Evolutionary conservation across 768 basidiomycete genomes (phyloP), one percentile per base, ranked within the genome.

Genomic region (Mycena vitilis): DNA sequence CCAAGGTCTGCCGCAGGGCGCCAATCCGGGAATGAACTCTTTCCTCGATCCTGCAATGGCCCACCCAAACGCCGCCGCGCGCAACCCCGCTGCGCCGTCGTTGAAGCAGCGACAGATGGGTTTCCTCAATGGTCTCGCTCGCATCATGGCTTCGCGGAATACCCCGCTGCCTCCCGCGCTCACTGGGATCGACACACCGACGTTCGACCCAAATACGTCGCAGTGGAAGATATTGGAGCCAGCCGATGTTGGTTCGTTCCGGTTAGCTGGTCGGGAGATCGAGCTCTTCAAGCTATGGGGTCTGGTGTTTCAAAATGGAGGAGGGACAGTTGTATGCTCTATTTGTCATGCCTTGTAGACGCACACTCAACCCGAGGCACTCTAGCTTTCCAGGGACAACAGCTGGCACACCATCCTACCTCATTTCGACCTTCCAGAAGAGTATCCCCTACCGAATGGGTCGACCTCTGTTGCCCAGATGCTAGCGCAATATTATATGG

Each of bases 221-320:
- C 84, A 80, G 23, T 95, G 91, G 89, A 87, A 88, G 74, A 79
- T 80, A 60, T 80, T 95, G 66, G 92, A 94, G 66, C 81, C 81
- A 63, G 71, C 74, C 12, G 91, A 92, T 69, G 71, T 84, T 13
- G 94, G 94, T 38, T 79, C 84, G 47, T 83, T 95, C 77, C 87
- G 88, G 55, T 74, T 95, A 22, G 91, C 88, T 4, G 92, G 91
- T 20, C 91, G 86, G 76, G 92, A 94, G 72, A 79, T 95, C 52
- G 90, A 92, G 75, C 77, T 95, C n/a, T 89, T 91, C 78, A 91
- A 85, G 74, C 79, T 95, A 12, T 95, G 91, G 89, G 83, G 82
- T 15, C 68, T 87, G 48, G 90, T 92, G 52, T 80, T 80, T 65
- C 84, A 88, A 70, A 73, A 79, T 42, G 94, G 94, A 30, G 93